Base-by-base conservation (phyloP, 2,329 filamentous ascomycete genomes). In the Chaetomium globosum region DNA sequence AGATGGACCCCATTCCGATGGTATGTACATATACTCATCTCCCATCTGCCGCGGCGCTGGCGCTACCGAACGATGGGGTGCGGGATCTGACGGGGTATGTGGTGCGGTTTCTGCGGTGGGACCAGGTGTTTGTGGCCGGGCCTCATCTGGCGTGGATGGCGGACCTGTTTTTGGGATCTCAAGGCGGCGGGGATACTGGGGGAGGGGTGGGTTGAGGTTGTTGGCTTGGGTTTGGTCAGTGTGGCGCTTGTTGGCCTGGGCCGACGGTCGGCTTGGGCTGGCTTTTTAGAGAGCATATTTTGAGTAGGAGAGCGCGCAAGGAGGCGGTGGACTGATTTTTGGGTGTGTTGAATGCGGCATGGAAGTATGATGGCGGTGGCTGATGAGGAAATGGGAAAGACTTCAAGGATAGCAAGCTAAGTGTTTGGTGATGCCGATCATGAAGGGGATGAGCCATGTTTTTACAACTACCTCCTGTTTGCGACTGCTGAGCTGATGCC, bases 101-200 rank as follows among this genome's bases (percentile, higher is more conserved):
- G 26, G 58, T 31, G 4, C 23, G 66, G 53, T 67, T 69, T 19
- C n/a, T 69, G 39, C 19, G 52, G 49, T 69, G 65, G 63, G 68
- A 71, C 19, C 36, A 61, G 23, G 43, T 62, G 33, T 69, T 68
- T 48, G 28, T 23, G 2, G 57, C 68, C 23, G 65, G 59, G 13
- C 49, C 53, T 30, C 57, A 67, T 3, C 46, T 71, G 9, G 12
- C 68, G 16, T 71, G 68, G 69, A 12, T 68, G 61, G 68, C 21
- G 10, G 69, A 68, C 51, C 28, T 69, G 59, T 71, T 69, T 69
- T 55, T 61, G 66, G 64, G 69, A 71, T 21, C 46, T 69, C 57
- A 56, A 36, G 55, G 26, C 23, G 1, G 69, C 66, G 43, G 68
- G 68, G 2, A 68, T 69, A 66, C 33, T 69, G 61, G 19, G 53